phyloP scores from a whole-genome alignment of 2,329 filamentous ascomycete species.

The Colletotrichum eleusines region DNA sequence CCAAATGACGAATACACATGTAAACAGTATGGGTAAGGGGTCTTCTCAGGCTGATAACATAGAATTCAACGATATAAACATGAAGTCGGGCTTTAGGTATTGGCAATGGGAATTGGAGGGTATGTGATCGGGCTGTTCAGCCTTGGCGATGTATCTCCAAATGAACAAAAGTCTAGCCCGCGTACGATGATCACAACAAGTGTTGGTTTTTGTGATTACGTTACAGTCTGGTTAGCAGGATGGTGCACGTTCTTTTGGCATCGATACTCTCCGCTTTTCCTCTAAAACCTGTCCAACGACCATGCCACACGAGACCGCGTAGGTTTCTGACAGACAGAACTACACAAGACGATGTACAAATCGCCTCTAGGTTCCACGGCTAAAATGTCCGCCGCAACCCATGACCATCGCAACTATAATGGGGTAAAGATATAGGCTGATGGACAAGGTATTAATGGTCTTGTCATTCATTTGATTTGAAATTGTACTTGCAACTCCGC shows the following conservation, averaged over 20 bases:
- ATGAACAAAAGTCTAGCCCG: neutral
- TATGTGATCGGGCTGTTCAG: too few species aligned
- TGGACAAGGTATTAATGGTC: too few species aligned
- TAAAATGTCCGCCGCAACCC: neutral
- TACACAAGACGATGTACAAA: neutral
- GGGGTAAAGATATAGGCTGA: neutral
- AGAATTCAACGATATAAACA: too few species aligned
- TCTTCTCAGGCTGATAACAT: too few species aligned
- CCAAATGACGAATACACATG: neutral
- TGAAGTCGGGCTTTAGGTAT: too few species aligned
- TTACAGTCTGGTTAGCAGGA: neutral
- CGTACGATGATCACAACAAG: neutral
- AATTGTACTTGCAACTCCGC: too few species aligned
- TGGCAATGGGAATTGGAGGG: too few species aligned
- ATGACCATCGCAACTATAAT: neutral
- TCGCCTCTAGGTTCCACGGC: slow-evolving; percentile 8
- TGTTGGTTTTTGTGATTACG: neutral
- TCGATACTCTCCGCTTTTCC: neutral
- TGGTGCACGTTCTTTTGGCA: too few species aligned
- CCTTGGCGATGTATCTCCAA: neutral
- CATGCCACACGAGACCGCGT: slow-evolving; percentile 20
- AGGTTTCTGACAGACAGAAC: neutral
- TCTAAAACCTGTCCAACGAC: neutral
- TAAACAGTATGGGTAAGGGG: too few species aligned
- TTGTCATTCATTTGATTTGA: neutral